These are phyloP conservation scores for Podila epicladia DNA, from an alignment of 192 early-diverging fungal genomes.

Conservation along the genomic window DNA sequence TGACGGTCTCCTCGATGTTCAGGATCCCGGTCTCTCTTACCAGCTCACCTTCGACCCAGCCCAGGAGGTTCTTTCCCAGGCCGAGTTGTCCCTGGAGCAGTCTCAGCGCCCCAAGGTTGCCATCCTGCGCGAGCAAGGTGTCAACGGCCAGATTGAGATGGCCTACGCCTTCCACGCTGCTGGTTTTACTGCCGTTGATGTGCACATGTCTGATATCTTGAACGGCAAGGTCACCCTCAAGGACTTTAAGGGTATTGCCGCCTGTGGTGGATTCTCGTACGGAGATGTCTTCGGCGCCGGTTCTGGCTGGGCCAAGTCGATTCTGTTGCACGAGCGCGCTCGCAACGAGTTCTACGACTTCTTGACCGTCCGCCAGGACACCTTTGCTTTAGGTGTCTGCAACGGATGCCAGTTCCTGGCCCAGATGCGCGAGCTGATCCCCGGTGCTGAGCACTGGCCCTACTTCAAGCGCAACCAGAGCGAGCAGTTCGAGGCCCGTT, in stretches of 20 bases:
- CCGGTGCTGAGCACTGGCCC: conserved; percentile 91
- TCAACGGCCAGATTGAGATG: conserved; percentile 96
- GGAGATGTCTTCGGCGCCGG: conserved; percentile 99
- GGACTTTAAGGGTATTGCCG: conserved; percentile 88
- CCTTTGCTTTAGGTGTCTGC: conserved; percentile 97
- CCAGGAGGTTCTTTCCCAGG: conserved; percentile 52
- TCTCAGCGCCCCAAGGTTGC: conserved; percentile 82
- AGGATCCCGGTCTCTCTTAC: conserved; percentile 84
- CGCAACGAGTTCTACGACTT: conserved; percentile 81
- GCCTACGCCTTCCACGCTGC: conserved; percentile 93
- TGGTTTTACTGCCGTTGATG: conserved; percentile 95
- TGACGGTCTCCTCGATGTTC: conserved; percentile 70
- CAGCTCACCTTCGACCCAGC: conserved; percentile 84
- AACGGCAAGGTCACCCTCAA: conserved; percentile 66
- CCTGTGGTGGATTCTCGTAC: conserved; percentile 98
- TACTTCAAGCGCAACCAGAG: conserved; percentile 90
- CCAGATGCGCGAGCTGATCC: conserved; percentile 86
- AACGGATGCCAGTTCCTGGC: conserved; percentile 99
- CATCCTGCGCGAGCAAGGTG: conserved; percentile 97
- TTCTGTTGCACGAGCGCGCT: conserved; percentile 77
- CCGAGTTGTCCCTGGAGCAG: conserved; percentile 14
- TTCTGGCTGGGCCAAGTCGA: conserved; percentile 95
- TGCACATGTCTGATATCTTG: conserved; percentile 98
- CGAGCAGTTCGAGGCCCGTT: conserved; percentile 96
- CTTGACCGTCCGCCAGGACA: conserved; percentile 84